Conservation (phyloP, 2,329 filamentous ascomycete genomes). For the Boeremia lycopersici region DNA sequence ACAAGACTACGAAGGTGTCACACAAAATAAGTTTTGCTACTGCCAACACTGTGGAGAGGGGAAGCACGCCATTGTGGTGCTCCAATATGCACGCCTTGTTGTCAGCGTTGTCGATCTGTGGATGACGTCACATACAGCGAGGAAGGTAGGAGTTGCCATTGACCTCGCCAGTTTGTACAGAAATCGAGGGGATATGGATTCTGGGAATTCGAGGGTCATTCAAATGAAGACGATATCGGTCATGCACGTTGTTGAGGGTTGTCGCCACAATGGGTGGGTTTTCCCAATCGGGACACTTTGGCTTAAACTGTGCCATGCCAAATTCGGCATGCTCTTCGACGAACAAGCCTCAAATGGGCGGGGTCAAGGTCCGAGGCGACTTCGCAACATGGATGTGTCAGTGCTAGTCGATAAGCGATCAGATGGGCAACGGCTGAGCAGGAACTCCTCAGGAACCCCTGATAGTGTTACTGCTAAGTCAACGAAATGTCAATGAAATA, state of each 20-base stretch:
- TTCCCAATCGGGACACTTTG: conserved; percentile 14
- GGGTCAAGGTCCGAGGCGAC: not conserved
- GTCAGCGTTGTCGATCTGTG: not conserved
- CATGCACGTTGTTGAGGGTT: not conserved
- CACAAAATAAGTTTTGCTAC: not conserved
- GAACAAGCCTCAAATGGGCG: conserved; percentile 3
- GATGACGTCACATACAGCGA: conserved; percentile 1
- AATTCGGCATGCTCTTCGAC: conserved; percentile 1
- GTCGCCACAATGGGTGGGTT: conserved; percentile 15
- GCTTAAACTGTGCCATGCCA: not conserved
- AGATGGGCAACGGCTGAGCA: too few relatives aligned
- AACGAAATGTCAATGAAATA: too few relatives aligned
- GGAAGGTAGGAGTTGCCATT: not conserved
- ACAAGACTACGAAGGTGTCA: not conserved
- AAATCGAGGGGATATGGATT: not conserved
- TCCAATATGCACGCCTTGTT: not conserved
- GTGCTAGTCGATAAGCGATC: not conserved
- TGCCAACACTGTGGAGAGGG: not conserved
- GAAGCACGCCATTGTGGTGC: not conserved
- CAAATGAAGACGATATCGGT: not conserved
- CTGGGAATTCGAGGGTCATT: too few relatives aligned
- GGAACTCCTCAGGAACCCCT: too few relatives aligned
- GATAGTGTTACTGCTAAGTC: too few relatives aligned
- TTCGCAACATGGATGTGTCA: not conserved
- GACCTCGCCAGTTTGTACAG: not conserved